phyloP scores from a whole-genome alignment of 169 alveolate genomes.

The Eimeria zaria region DNA sequence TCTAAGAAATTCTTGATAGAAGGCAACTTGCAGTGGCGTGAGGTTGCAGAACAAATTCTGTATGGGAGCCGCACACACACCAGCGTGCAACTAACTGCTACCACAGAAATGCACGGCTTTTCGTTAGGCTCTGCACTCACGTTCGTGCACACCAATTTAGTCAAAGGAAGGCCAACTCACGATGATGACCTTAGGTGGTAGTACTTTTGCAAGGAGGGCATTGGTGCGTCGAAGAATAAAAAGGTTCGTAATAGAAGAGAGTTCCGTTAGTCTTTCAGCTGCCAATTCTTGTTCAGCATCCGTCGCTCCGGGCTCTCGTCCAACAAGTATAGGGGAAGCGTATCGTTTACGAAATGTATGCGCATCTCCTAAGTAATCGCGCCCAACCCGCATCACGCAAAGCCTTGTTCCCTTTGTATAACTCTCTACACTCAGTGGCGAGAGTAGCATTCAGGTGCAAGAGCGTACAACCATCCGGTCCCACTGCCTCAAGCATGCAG shows the following conservation, averaged over 20 bases:
- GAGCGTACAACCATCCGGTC: background rate
- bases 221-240: constrained; percentile 95
- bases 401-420: background rate
- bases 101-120: background rate
- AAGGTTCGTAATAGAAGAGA: constrained; percentile 94
- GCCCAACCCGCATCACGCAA: background rate
- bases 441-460: background rate
- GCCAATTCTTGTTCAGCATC: constrained; percentile 93
- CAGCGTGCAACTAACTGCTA: background rate
- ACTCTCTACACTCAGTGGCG: background rate
- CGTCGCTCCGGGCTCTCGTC: constrained; percentile 96
- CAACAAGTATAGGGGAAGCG: constrained; percentile 92
- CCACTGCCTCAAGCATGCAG: background rate
- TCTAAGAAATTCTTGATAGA: constrained; percentile 90
- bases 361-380: constrained; percentile 63
- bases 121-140: background rate
- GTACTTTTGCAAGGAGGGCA: constrained; percentile 93
- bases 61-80: background rate
- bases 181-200: constrained; percentile 94
- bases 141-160: background rate
- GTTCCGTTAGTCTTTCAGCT: constrained; percentile 92
- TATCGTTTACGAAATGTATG: constrained; percentile 78
- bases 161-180: constrained; percentile 34
- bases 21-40: constrained; percentile 91
- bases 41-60: constrained; percentile 93